Base-by-base conservation (phyloP, 2,329 filamentous ascomycete species). In the Xylariaceae sp. region DNA sequence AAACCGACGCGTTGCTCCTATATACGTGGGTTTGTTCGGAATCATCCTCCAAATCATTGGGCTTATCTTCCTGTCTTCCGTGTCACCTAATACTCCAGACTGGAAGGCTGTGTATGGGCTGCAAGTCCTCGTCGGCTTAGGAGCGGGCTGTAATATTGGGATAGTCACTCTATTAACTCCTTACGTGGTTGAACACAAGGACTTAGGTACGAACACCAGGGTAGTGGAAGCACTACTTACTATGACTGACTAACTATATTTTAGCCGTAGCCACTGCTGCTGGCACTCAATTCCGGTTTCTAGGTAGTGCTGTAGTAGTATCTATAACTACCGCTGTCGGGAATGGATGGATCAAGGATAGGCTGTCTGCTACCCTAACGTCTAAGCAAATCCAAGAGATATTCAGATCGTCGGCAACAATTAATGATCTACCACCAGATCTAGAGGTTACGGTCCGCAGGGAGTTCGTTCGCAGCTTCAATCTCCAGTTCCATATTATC, bases 291-390 rank as follows among this genome's bases (percentile, higher is more conserved):
- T 60, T 65, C 23, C 48, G 63, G 7, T 63, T 65, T 19, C 41
- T 65, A 3, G 63, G 63, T n/a, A 56, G 59, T 14, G 54, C 53
- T 3, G 34, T 61, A 7, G 60, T 61, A 8, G 53, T 65, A 2
- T 55, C 62, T 3, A 60, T 63, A 14, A 54, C 53, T n/a, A 65
- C 62, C 11, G 58, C 62, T 2, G 60, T 63, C 2, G 58, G 60
- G 23, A 65, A 65, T 47, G 48, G 54, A 3, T 52, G 37, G 43
- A 36, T 60, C 19, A 58, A 40, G 43, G 44, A 46, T 2, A 36
- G 46, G 16, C 29, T 64, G 3, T 31, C 56, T 5, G 50, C 19
- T 21, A 37, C 24, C 6, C 21, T 64, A 11, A 56, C 54, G 2
- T n/a, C 47, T 12, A 19, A 31, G 3, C 54, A 62, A 46, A 53